phyloP scores from a whole-genome alignment of 2,329 filamentous ascomycete genomes.

The Aspergillus hiratsukae region DNA sequence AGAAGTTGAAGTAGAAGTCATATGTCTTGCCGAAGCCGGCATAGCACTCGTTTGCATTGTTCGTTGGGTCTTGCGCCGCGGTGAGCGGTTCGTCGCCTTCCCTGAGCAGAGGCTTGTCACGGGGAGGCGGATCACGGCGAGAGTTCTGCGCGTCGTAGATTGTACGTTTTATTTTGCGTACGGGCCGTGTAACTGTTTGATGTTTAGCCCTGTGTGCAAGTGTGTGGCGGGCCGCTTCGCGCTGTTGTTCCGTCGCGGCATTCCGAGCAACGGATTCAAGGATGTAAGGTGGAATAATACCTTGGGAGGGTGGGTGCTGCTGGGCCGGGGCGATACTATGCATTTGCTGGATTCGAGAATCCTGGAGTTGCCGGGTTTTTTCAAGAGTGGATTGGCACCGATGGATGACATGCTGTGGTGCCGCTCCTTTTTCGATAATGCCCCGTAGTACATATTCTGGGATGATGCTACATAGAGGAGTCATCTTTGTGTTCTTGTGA shows the following conservation, averaged over 20 bases:
- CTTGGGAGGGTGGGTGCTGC: conserved; percentile 1
- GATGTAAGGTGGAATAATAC: conserved; percentile 5
- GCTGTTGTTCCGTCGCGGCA: conserved; percentile 1
- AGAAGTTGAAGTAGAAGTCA: not conserved
- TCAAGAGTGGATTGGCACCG: conserved; percentile 4
- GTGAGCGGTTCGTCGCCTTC: conserved; percentile 2
- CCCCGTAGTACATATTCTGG: not conserved
- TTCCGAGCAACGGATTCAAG: conserved; percentile 3
- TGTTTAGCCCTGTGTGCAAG: not conserved
- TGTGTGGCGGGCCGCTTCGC: not conserved
- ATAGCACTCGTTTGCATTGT: not conserved
- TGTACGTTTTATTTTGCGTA: not conserved
- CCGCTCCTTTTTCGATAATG: not conserved
- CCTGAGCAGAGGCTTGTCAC: conserved; percentile 1
- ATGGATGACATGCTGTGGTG: conserved; percentile 1
- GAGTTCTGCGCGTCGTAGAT: conserved; percentile 1
- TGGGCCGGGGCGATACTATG: not conserved
- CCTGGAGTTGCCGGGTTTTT: conserved; percentile 2
- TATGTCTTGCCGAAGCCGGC: not conserved
- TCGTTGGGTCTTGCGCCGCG: not conserved
- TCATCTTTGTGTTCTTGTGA: not conserved
- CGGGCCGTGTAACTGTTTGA: not conserved
- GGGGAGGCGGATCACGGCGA: not conserved
- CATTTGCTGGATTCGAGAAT: not conserved
- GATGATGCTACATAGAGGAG: not conserved